Evolutionary conservation across 805 yeast species (phyloP).

Genomic region (Spencermartinsiella europaea): DNA sequence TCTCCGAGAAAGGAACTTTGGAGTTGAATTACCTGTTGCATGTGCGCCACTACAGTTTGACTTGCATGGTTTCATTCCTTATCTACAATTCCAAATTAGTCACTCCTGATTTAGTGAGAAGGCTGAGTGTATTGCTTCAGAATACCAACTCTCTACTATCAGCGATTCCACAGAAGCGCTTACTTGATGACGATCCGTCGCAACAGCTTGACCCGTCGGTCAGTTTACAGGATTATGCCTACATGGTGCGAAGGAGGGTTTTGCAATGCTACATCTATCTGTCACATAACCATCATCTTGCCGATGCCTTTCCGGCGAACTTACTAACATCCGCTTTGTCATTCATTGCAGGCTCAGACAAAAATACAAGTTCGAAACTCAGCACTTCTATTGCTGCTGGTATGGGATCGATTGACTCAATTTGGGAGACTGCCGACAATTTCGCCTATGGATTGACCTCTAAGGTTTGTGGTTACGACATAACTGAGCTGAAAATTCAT

Average conservation of each 20-base stretch:
- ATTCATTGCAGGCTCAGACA: constrained; percentile 31
- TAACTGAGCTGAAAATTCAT: constrained; percentile 15
- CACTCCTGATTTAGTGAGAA: constrained; percentile 39
- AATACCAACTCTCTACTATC: constrained; percentile 31
- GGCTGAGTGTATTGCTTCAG: constrained; percentile 47
- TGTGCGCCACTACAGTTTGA: constrained; percentile 53
- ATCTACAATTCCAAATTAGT: constrained; percentile 33
- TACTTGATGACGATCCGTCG: constrained; percentile 22
- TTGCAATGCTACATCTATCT: constrained; percentile 41
- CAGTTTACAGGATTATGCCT: constrained; percentile 26
- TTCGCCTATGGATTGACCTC: constrained; percentile 42
- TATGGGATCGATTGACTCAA: constrained; percentile 25
- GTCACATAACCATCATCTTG: constrained; percentile 22
- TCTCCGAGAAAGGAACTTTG: constrained; percentile 32
- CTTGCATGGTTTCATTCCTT: constrained; percentile 51
- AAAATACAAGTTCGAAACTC: constrained; percentile 23
- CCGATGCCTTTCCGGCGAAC: constrained; percentile 37
- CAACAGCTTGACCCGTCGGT: constrained; percentile 21
- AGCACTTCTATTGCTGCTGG: constrained; percentile 29
- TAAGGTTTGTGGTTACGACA: constrained; percentile 21
- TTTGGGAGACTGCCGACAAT: constrained; percentile 38
- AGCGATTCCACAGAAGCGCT: constrained; percentile 26
- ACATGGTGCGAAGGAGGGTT: constrained; percentile 40
- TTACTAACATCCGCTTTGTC: constrained; percentile 30
- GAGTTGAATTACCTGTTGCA: constrained; percentile 38